These are phyloP conservation scores for Alliaria petiolata DNA, from an alignment of 345 rosid genomes.

Conservation along the genomic window DNA sequence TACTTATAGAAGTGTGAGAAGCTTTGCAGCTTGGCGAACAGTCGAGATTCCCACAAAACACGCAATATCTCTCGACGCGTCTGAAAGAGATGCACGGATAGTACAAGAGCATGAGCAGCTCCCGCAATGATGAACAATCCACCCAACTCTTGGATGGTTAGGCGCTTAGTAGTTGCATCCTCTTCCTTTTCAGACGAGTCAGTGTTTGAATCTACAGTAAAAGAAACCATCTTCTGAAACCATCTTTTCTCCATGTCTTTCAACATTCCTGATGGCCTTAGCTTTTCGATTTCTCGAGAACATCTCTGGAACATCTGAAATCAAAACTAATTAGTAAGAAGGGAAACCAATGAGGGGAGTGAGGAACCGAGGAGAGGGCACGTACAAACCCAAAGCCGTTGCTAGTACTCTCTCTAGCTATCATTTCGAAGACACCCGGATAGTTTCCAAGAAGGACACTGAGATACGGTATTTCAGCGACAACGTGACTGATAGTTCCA, in stretches of 20 bases:
- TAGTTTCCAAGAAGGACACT: background rate
- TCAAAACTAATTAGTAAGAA: background rate
- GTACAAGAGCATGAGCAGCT: conserved; percentile 18
- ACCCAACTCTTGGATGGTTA: background rate
- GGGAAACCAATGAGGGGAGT: background rate
- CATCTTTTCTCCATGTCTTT: conserved; percentile 25
- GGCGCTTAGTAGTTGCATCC: background rate
- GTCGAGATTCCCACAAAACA: background rate
- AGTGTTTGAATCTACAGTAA: background rate
- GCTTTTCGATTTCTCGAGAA: conserved; percentile 17
- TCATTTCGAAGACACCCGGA: background rate
- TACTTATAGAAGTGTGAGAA: background rate
- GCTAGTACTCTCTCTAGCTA: background rate
- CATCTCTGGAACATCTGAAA: conserved; percentile 26
- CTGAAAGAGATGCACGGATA: conserved; percentile 2
- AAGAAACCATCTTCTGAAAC: conserved; percentile 12
- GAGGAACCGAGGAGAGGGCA: background rate
- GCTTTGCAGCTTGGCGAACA: background rate
- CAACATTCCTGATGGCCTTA: conserved; percentile 11
- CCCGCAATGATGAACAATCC: conserved; percentile 32
- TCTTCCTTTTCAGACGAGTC: background rate
- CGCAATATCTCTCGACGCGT: conserved; percentile 1
- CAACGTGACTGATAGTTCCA: conserved; percentile 8
- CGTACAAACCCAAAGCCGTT: conserved; percentile 28
- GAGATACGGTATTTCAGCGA: conserved; percentile 18